Conservation (phyloP, 495 filamentous ascomycete genomes). For the Aspergillus cavernicola region DNA sequence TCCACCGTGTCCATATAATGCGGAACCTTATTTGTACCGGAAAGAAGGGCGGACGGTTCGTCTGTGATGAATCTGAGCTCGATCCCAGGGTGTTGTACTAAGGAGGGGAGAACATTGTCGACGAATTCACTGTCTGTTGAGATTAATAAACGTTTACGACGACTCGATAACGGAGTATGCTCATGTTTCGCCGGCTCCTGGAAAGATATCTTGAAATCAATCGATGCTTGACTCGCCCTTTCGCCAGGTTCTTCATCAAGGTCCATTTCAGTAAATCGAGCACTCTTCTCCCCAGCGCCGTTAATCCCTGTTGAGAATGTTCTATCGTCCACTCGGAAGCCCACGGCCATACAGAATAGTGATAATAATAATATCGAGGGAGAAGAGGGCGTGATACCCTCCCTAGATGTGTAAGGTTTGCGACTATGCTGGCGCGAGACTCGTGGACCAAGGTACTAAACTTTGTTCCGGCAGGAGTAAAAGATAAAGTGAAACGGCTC, state of each 20-base stretch:
- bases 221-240: neutral
- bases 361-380: neutral
- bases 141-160: slow-evolving; percentile 40
- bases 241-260: slow-evolving; percentile 26
- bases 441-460: neutral
- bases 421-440: neutral
- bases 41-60: slow-evolving; percentile 42
- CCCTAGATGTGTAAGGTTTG: too few species aligned
- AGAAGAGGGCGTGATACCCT: neutral
- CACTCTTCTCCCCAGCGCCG: slow-evolving; percentile 14
- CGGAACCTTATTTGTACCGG: slow-evolving; percentile 41
- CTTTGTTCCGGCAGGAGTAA: neutral
- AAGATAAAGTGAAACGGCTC: neutral
- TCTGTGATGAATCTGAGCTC: slow-evolving; percentile 47
- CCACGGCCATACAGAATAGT: slow-evolving; percentile 25
- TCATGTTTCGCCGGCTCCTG: slow-evolving; percentile 7
- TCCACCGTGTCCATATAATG: slow-evolving; percentile 49
- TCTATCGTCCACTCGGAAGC: slow-evolving; percentile 15
- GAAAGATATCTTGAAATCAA: neutral
- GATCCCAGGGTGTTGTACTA: slow-evolving; percentile 38
- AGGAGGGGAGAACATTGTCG: slow-evolving; percentile 36
- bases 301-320: slow-evolving; percentile 5
- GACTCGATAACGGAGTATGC: slow-evolving; percentile 10
- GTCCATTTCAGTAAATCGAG: slow-evolving; percentile 29
- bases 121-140: slow-evolving; percentile 45